A percentile compares a stretch with the other conserved stretches of the same genome.
phyloP scores from a whole-genome alignment of 2,329 filamentous ascomycete genomes.

The Hortaea sp. region DNA sequence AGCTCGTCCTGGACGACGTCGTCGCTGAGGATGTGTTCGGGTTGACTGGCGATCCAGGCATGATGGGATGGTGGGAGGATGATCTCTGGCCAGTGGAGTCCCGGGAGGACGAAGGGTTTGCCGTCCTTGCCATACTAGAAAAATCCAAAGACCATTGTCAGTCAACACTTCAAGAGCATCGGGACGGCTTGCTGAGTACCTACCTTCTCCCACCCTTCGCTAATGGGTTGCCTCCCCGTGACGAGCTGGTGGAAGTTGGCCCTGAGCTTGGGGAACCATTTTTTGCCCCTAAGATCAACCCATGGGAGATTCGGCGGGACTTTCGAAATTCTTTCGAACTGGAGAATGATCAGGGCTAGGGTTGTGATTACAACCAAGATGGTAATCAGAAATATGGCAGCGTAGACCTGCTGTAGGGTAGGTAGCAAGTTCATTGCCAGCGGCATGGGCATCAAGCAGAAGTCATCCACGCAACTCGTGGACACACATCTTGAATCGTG shows the following conservation, averaged over 20 bases:
- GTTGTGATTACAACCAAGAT: background rate
- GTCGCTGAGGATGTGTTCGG: constrained; percentile 5
- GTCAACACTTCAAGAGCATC: background rate
- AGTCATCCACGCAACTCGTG: no score
- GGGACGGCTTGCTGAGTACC: background rate
- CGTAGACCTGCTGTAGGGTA: no score
- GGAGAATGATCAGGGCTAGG: background rate
- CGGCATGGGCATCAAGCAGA: no score
- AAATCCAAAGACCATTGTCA: background rate
- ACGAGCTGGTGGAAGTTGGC: constrained; percentile 3
- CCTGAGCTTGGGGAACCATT: constrained; percentile 6
- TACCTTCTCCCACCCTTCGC: constrained; percentile 5
- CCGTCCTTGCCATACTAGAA: constrained; percentile 5
- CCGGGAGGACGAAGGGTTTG: constrained; percentile 7
- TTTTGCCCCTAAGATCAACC: constrained; percentile 3
- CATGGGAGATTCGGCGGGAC: constrained; percentile 6
- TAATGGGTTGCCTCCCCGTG: constrained; percentile 1
- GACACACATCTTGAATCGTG: no score
- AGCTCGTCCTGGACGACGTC: constrained; percentile 4
- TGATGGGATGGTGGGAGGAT: constrained; percentile 6
- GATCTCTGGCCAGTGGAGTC: constrained; percentile 4
- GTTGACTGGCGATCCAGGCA: constrained; percentile 5
- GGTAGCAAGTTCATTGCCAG: no score
- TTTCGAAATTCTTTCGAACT: background rate
- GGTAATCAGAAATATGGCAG: background rate